Percentiles rank a stretch among this genome's conserved stretches.
phyloP scores from a whole-genome alignment of 2,329 filamentous ascomycete species.

The Paracamarosporium sp. region DNA sequence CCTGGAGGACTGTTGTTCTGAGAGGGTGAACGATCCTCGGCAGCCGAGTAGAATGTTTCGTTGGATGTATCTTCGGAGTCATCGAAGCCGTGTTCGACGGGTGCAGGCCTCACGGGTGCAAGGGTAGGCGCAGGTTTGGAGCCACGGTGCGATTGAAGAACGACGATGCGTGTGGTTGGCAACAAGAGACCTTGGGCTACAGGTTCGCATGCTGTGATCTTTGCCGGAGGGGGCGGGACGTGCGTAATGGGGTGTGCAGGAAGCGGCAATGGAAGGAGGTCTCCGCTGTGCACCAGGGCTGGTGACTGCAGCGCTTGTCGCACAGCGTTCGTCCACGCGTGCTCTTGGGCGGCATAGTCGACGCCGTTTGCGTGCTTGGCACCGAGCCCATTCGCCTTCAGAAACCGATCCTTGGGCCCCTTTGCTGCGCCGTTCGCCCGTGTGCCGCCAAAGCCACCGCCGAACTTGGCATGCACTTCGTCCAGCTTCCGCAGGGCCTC shows the following conservation, averaged over 20 bases:
- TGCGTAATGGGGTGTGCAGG: conserved; percentile 85
- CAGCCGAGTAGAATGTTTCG: conserved; percentile 91
- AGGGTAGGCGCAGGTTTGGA: conserved; percentile 57
- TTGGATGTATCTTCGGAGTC: conserved; percentile 89
- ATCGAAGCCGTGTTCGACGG: conserved; percentile 66
- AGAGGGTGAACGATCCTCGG: conserved; percentile 68
- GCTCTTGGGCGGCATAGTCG: conserved; percentile 38
- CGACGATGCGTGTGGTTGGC: conserved; percentile 80
- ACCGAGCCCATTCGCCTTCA: conserved; percentile 47
- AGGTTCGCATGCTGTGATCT: conserved; percentile 91
- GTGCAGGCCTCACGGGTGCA: conserved; percentile 51
- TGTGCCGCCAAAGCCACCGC: conserved; percentile 61
- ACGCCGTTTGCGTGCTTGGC: conserved; percentile 21
- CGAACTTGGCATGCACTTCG: conserved; percentile 83
- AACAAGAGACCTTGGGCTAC: conserved; percentile 85
- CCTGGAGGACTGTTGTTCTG: conserved; percentile 47
- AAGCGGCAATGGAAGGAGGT: conserved; percentile 80
- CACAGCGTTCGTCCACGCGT: conserved; percentile 56
- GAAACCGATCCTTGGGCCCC: conserved; percentile 34
- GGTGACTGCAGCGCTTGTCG: conserved; percentile 76
- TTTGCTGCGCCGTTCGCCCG: conserved; percentile 42
- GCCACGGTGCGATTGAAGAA: conserved; percentile 67
- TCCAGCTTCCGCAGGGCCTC: conserved; percentile 81
- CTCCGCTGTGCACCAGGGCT: conserved; percentile 81
- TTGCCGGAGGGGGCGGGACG: conserved; percentile 81